Base-by-base conservation (phyloP, 495 filamentous ascomycete genomes). In the Daldinia childiae region DNA sequence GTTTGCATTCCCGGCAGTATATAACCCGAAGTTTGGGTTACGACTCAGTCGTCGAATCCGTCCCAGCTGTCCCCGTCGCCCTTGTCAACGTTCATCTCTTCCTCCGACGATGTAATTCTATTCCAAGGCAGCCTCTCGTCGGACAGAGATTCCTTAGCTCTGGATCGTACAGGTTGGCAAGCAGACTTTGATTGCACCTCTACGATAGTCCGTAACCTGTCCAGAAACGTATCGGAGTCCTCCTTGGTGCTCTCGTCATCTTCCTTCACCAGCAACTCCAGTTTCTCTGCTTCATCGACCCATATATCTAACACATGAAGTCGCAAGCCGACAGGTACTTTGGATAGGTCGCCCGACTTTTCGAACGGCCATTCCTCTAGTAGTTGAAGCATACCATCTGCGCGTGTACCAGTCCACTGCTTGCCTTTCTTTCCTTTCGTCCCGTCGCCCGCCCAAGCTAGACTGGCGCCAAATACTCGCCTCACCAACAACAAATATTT, bases 281-380 rank as follows among this genome's bases (percentile, higher is more conserved):
- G 87, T 75, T 88, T 90, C 78, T 93, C 92, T 65, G 91, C 78
- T 82, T 95, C 93, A 78, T 97, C 93, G 38, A 97, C 84, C 87
- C 92, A 99, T 39, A 98, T 87, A 84, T 99, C 95, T 66, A 95
- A 76, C 21, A 97, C 84, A 79, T 99, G 95, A 76, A 94, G 90
- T 57, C 93, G 84, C 72, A 99, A 74, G 0, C 95, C 95, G 74
- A 94, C 91, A 1, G 94, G 90, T 6, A 94, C 80, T 54, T 74
- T 72, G 38, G 76, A 69, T 39, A 79, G 71, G 54, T 83, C 78
- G 30, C 80, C 81, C 0, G 75, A 77, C 9, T 76, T 72, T 43
- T 82, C 76, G 50, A 87, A 75, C 9, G 84, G 83, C 81, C 83
- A 84, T 71, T 78, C 74, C 15, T 62, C 67, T 34, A 86, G 68